Conservation (phyloP, 2,329 filamentous ascomycete genomes). For the Cladophialophora chaetospira region DNA sequence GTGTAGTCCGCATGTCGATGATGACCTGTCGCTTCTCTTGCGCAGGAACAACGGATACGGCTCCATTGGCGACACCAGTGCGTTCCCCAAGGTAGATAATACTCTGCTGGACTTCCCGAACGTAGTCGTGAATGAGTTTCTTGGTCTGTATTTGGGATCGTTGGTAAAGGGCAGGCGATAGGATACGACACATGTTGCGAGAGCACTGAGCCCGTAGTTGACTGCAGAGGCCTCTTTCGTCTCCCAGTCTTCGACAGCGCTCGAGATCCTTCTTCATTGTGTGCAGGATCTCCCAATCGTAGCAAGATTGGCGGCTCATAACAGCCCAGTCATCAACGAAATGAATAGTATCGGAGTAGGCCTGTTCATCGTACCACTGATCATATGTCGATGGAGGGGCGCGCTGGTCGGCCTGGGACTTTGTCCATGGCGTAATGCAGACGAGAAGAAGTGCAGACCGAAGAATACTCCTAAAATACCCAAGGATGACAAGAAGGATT, state of each 20-base stretch:
- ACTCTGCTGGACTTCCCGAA: slow-evolving; percentile 78
- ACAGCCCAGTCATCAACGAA: slow-evolving; percentile 23
- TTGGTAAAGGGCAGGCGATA: slow-evolving; percentile 77
- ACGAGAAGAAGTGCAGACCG: slow-evolving; percentile 15
- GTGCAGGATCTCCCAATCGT: slow-evolving; percentile 27
- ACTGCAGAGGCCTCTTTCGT: slow-evolving; percentile 25
- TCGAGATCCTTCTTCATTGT: slow-evolving; percentile 26
- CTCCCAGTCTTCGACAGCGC: slow-evolving; percentile 19
- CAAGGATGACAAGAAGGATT: slow-evolving; percentile 10
- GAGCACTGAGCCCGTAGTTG: slow-evolving; percentile 43
- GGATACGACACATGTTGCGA: slow-evolving; percentile 89
- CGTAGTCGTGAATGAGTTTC: slow-evolving; percentile 86
- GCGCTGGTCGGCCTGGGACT: slow-evolving; percentile 2
- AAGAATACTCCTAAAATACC: slow-evolving; percentile 13
- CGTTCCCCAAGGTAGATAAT: slow-evolving; percentile 74
- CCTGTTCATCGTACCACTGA: slow-evolving; percentile 14
- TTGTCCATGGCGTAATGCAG: slow-evolving; percentile 22
- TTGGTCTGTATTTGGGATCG: slow-evolving; percentile 87
- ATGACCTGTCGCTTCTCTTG: slow-evolving; percentile 83
- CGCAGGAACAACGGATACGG: slow-evolving; percentile 58
- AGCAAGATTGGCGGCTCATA: slow-evolving; percentile 15
- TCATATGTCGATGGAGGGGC: slow-evolving; percentile 15
- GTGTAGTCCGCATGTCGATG: slow-evolving; percentile 83
- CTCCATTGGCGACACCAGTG: slow-evolving; percentile 57
- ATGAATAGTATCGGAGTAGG: slow-evolving; percentile 19